A percentile compares a stretch with the other conserved stretches of the same genome.
phyloP scores from a whole-genome alignment of 2,329 filamentous ascomycete species.

The Colletotrichum australisinense region DNA sequence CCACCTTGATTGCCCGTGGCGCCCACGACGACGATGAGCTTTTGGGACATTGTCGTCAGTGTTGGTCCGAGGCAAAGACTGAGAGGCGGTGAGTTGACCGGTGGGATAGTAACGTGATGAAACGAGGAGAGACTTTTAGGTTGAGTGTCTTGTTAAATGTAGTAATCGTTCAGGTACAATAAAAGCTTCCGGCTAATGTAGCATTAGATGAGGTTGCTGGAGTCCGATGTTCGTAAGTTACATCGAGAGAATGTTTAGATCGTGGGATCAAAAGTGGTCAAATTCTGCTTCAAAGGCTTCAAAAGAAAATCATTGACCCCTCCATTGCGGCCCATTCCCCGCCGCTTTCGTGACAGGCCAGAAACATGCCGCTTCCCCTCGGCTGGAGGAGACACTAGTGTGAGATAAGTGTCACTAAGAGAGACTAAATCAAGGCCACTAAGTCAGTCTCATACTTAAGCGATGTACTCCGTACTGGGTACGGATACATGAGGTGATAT shows the following conservation, averaged over 20 bases:
- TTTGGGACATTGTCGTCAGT: slow-evolving; percentile 38
- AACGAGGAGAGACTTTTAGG: neutral
- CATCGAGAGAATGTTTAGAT: neutral
- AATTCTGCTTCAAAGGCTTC: neutral
- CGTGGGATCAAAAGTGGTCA: neutral
- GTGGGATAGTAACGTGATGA: neutral
- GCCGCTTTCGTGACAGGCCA: neutral
- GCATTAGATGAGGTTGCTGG: neutral
- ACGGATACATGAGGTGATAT: neutral
- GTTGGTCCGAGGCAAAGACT: neutral
- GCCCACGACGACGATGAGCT: slow-evolving; percentile 56
- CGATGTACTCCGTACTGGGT: neutral
- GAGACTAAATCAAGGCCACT: neutral
- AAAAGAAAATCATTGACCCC: neutral
- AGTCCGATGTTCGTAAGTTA: neutral
- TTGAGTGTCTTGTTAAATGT: neutral
- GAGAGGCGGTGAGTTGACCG: neutral
- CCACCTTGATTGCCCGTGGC: slow-evolving; percentile 64
- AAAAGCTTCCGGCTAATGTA: neutral
- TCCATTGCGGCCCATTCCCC: slow-evolving; percentile 4
- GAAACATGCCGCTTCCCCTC: neutral
- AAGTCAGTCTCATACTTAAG: neutral
- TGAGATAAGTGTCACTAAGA: neutral
- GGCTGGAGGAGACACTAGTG: neutral
- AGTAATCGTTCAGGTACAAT: neutral